These are phyloP conservation scores for Trichosporon sp. DNA, from an alignment of 1,284 basidiomycete genomes.

Conservation along the genomic window DNA sequence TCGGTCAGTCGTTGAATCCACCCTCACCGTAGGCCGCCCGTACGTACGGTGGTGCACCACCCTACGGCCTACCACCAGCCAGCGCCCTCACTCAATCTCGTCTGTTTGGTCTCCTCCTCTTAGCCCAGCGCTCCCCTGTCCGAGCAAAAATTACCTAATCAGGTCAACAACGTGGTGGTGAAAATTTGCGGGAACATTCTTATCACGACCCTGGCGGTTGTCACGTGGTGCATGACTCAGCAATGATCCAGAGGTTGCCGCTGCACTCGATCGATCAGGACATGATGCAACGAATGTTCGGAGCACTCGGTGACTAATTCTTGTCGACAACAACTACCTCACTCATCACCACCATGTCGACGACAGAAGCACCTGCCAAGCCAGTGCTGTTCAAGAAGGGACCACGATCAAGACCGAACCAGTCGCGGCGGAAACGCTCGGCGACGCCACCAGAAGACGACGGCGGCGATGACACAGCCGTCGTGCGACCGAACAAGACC, in stretches of 20 bases:
- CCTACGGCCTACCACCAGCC: not conserved
- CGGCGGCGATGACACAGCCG: conserved; percentile 46
- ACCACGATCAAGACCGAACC: conserved; percentile 61
- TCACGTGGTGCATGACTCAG: not conserved
- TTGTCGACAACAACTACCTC: not conserved
- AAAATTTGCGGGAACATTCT: conserved; percentile 2
- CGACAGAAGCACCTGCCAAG: conserved; percentile 11
- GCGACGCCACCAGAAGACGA: conserved; percentile 54
- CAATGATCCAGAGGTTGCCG: not conserved
- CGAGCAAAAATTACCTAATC: not conserved
- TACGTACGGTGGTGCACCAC: not conserved
- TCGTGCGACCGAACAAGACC: conserved; percentile 69
- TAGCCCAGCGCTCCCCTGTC: not conserved
- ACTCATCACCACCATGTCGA: conserved; percentile 21
- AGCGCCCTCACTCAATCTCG: not conserved
- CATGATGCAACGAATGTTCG: not conserved
- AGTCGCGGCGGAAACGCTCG: conserved; percentile 60
- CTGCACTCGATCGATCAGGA: not conserved
- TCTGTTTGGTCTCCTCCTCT: not conserved
- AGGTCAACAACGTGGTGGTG: not conserved
- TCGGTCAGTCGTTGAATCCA: not conserved
- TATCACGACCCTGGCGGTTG: not conserved
- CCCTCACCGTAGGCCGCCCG: too few species aligned
- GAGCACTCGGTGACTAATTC: not conserved
- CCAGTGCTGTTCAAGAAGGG: conserved; percentile 79